phyloP scores from a whole-genome alignment of 2,329 filamentous ascomycete genomes.

The Trichophyton benhamiae region DNA sequence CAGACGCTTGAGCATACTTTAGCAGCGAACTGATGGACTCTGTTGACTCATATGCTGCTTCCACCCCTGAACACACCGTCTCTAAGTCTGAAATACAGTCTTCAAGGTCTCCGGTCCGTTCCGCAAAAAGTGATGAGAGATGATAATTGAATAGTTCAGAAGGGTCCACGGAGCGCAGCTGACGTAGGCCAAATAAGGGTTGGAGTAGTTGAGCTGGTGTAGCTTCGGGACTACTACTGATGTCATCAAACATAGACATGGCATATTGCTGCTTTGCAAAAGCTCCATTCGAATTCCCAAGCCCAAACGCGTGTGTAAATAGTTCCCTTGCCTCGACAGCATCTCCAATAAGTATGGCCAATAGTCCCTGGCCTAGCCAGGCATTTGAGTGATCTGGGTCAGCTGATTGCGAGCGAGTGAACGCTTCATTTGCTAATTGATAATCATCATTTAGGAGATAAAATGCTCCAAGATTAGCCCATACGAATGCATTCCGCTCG shows the following conservation, averaged over 20 bases:
- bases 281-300: constrained; percentile 63
- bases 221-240: constrained; percentile 40
- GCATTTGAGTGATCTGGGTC: constrained; percentile 89
- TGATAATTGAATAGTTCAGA: constrained; percentile 62
- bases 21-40: constrained; percentile 64
- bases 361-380: constrained; percentile 84
- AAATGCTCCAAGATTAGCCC: constrained; percentile 82
- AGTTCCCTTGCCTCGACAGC: constrained; percentile 64
- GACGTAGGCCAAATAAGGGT: constrained; percentile 76
- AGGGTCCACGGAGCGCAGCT: constrained; percentile 60
- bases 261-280: constrained; percentile 69
- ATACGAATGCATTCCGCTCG: constrained; percentile 69
- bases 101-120: constrained; percentile 59
- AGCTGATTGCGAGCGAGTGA: constrained; percentile 79
- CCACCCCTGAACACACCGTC: constrained; percentile 55
- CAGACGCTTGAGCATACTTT: constrained; percentile 68
- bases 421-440: constrained; percentile 77
- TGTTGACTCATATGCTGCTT: constrained; percentile 70
- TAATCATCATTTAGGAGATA: constrained; percentile 75
- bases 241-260: constrained; percentile 67
- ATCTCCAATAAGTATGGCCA: constrained; percentile 67
- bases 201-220: constrained; percentile 55
- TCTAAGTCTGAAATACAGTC: constrained; percentile 54
- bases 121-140: constrained; percentile 65
- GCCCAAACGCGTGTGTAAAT: constrained; percentile 90